Conservation (phyloP, 495 filamentous ascomycete species). For the Aspergillus nidulans region DNA sequence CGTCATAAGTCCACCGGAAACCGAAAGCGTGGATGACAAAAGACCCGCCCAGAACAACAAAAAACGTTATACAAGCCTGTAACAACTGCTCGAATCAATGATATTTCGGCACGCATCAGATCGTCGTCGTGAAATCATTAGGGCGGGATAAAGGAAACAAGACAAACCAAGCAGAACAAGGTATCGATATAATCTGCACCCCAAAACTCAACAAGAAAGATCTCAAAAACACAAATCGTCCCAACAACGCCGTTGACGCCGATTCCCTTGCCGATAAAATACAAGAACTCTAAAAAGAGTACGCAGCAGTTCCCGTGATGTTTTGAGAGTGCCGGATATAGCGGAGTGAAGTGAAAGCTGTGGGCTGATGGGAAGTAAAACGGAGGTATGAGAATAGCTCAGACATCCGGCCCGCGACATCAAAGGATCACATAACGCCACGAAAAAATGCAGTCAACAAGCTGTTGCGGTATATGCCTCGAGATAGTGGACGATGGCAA, state of each 20-base stretch:
- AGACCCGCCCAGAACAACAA: conserved; percentile 6
- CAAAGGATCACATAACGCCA: conserved; percentile 41
- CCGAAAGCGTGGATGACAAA: conserved; percentile 7
- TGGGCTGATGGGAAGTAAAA: conserved; percentile 8
- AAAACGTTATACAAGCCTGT: conserved; percentile 14
- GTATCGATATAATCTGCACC: background rate
- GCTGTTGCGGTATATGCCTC: background rate
- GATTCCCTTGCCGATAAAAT: conserved; percentile 37
- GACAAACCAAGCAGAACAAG: conserved; percentile 15
- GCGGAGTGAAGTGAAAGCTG: conserved; percentile 24
- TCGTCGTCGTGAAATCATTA: conserved; percentile 15
- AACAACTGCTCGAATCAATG: conserved; percentile 7
- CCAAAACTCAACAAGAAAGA: conserved; percentile 7
- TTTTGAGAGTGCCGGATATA: conserved; percentile 27
- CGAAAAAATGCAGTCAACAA: conserved; percentile 33
- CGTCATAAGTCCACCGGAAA: conserved; percentile 14
- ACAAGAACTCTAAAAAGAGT: conserved; percentile 43
- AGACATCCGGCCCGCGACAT: conserved; percentile 45
- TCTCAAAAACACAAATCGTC: conserved; percentile 17
- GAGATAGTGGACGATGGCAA: background rate
- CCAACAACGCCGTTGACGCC: conserved; percentile 30
- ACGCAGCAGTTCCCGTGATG: conserved; percentile 30
- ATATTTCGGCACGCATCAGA: conserved; percentile 18
- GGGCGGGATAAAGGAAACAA: conserved; percentile 9
- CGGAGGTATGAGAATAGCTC: conserved; percentile 30